Conservation (phyloP, 345 rosid genomes). For the Mercurialis annua region DNA sequence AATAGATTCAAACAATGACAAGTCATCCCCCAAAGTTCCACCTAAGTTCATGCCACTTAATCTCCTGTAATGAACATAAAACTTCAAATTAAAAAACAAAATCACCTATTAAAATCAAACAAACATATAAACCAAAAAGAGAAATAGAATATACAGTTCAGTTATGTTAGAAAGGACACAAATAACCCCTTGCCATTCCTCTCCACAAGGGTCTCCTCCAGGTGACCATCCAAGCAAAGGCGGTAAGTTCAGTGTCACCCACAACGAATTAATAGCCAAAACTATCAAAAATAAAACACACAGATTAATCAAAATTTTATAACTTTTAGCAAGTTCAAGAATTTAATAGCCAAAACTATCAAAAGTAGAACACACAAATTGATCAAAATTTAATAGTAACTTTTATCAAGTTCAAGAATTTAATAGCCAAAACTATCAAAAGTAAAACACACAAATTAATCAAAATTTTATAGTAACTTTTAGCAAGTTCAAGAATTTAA, state of each 20-base stretch:
- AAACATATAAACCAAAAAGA: constrained; percentile 12
- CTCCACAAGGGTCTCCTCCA: constrained; percentile 97
- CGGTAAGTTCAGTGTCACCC: constrained; percentile 55
- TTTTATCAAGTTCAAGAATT: neutral
- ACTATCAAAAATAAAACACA: constrained; percentile 34
- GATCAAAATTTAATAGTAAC: neutral
- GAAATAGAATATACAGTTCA: constrained; percentile 48
- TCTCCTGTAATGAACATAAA: constrained; percentile 46
- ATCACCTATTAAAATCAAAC: neutral
- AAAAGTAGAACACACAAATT: neutral
- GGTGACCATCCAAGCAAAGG: constrained; percentile 62
- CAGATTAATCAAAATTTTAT: neutral
- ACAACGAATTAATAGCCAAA: constrained; percentile 67
- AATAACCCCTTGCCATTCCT: constrained; percentile 76
- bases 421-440: neutral
- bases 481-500: neutral
- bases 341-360: neutral
- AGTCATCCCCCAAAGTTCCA: constrained; percentile 50
- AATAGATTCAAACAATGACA: constrained; percentile 57
- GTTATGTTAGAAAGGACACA: constrained; percentile 82
- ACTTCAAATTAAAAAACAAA: neutral
- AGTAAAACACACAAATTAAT: neutral
- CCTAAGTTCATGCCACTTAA: constrained; percentile 57
- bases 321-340: neutral
- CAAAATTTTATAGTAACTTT: neutral